phyloP scores from a whole-genome alignment of 1,284 basidiomycete species.

The Ustilago xerochloae region DNA sequence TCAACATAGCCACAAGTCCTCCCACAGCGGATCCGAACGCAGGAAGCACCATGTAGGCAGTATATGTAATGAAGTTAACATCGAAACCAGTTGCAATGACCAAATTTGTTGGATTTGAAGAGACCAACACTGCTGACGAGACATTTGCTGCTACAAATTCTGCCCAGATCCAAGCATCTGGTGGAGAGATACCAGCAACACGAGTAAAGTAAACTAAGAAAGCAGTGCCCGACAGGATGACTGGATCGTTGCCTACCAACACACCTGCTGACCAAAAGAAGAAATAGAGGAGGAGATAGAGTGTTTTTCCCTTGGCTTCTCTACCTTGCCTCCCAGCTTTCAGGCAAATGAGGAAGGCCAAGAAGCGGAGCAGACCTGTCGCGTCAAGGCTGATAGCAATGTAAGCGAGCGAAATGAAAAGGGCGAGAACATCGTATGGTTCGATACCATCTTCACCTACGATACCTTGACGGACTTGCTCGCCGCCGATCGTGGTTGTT shows the following conservation, averaged over 20 bases:
- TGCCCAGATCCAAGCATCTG: conserved; percentile 76
- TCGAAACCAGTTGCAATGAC: conserved; percentile 67
- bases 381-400: conserved; percentile 91
- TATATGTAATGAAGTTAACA: conserved; percentile 62
- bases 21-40: conserved; percentile 53
- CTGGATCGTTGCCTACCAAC: conserved; percentile 80
- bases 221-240: conserved; percentile 75
- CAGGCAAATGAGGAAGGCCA: conserved; percentile 72
- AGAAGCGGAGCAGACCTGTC: conserved; percentile 84
- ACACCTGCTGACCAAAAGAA: conserved; percentile 83
- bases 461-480: conserved; percentile 77
- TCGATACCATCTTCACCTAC: conserved; percentile 80
- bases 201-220: conserved; percentile 87
- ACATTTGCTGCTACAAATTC: conserved; percentile 85
- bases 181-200: conserved; percentile 75
- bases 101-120: conserved; percentile 69
- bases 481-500: conserved; percentile 77
- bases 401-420: conserved; percentile 93
- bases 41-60: conserved; percentile 65
- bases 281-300: conserved; percentile 82
- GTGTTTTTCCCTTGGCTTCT: conserved; percentile 69
- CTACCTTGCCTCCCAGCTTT: conserved; percentile 50
- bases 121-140: conserved; percentile 69
- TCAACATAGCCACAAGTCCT: conserved; percentile 45
- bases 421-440: conserved; percentile 90